Conservation (phyloP, 768 basidiomycete species). For the Lyophyllum shimeji region DNA sequence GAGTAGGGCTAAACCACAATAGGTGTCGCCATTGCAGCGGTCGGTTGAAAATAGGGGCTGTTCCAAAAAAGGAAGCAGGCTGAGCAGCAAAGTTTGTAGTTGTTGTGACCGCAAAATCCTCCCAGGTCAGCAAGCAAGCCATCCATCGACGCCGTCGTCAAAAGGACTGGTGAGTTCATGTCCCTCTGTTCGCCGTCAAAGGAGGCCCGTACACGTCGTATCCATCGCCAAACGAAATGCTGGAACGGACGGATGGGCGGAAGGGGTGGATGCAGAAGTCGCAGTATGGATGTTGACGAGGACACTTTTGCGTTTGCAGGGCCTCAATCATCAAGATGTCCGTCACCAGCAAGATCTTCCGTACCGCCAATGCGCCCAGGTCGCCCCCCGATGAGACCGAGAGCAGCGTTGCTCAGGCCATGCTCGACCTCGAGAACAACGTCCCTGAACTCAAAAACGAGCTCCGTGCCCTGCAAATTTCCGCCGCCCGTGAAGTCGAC, state of each 20-base stretch:
- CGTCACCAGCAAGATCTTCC: constrained; percentile 81
- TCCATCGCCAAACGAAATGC: constrained; percentile 22
- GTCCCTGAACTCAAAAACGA: constrained; percentile 98
- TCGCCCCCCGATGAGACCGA: constrained; percentile 91
- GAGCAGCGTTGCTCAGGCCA: constrained; percentile 88
- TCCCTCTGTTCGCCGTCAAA: constrained; percentile 29
- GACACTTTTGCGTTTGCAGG: constrained; percentile 28
- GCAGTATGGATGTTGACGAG: constrained; percentile 48
- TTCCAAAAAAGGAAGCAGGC: constrained; percentile 18
- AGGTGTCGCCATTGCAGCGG: not conserved
- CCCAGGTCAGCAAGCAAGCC: constrained; percentile 31
- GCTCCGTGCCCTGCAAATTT: constrained; percentile 94
- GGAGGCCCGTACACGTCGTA: constrained; percentile 22
- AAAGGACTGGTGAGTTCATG: constrained; percentile 66
- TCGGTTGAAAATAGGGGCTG: constrained; percentile 9
- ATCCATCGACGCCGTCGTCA: constrained; percentile 50
- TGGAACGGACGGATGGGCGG: constrained; percentile 25
- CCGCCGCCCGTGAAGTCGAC: constrained; percentile 97
- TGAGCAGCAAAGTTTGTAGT: constrained; percentile 20
- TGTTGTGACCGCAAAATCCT: constrained; percentile 32
- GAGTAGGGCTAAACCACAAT: not conserved
- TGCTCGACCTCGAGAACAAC: constrained; percentile 97
- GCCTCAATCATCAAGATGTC: constrained; percentile 62
- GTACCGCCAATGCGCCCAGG: constrained; percentile 93
- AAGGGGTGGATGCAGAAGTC: constrained; percentile 56